Base-by-base conservation (phyloP, 202 grass and related monocot genomes). In the Carex sylvatica region DNA sequence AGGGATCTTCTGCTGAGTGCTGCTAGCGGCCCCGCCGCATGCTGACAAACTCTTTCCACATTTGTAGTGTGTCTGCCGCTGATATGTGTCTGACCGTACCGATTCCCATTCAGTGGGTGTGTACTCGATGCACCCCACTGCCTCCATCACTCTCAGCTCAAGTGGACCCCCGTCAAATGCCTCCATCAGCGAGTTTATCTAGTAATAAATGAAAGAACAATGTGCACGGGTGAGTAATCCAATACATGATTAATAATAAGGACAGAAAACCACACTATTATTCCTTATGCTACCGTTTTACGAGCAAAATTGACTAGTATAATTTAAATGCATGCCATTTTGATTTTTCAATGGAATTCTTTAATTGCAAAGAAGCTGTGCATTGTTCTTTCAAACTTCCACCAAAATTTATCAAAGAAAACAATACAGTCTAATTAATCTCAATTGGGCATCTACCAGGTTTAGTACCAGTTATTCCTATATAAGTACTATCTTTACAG, bases 31-130 rank as follows among this genome's bases (percentile, higher is more conserved):
- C 18, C 95, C 92, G 24, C 92, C 96, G 83, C 89, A 86, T 15
- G 89, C 87, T 33, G 92, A 95, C 80, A 98, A 80, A 68, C 87
- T 87, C 77, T 84, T 98, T 85, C 85, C 90, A 69, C 91, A 95
- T 70, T 90, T 98, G 82, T 93, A 98, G 85, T 98, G 86, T 60
- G 92, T 91, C 85, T 98, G 92, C 58, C 96, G 80, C 80, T 98
- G 88, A 78, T 91, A 98, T 31, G 91, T 92, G 80, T 98, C 79
- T 19, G 84, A 53, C 72, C 89, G 89, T 79, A 93, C 91, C 23
- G 86, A 80, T 85, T 98, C 92, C 96, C 96, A 98, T 56, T 86
- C 80, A 53, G 92, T 87, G 33, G 87, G 84, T 0, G 89, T 87
- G 83, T 98, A 95, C 59, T 98, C 86, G 16, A 89, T 79, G 81